A percentile compares a stretch with the other conserved stretches of the same genome.
These are phyloP conservation scores for Buddleja alternifolia DNA, from an alignment of 257 asterid genomes.

Conservation along the genomic window DNA sequence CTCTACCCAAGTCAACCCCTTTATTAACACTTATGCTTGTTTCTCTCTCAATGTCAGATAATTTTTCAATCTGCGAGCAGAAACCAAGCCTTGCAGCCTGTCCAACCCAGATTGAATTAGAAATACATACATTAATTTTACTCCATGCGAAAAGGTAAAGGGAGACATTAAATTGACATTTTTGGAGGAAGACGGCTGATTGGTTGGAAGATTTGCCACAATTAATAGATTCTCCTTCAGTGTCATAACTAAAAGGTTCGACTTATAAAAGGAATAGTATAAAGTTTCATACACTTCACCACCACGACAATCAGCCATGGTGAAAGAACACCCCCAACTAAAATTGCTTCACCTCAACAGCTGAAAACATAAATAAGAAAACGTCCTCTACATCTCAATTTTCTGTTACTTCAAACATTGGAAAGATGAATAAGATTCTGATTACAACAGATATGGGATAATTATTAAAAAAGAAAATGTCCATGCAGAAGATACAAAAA, in stretches of 20 bases:
- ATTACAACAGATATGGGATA: neutral
- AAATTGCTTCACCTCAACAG: slow-evolving; percentile 13
- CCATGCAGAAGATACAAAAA: neutral
- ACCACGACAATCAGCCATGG: slow-evolving; percentile 2
- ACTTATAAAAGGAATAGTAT: neutral
- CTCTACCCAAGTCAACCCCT: slow-evolving; percentile 65
- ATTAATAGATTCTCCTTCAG: neutral
- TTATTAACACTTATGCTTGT: slow-evolving; percentile 67
- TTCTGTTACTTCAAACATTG: neutral
- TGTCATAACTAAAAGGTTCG: slow-evolving; percentile 1
- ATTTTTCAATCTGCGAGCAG: slow-evolving; percentile 53
- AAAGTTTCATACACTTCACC: neutral
- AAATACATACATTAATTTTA: slow-evolving; percentile 3
- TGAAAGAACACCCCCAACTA: slow-evolving; percentile 8
- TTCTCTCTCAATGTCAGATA: slow-evolving; percentile 63
- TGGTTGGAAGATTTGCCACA: neutral
- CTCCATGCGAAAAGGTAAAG: slow-evolving; percentile 20
- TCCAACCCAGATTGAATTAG: slow-evolving; percentile 25
- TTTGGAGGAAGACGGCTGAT: slow-evolving; percentile 12
- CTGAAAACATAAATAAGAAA: neutral
- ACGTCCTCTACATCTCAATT: slow-evolving; percentile 1
- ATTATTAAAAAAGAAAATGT: neutral
- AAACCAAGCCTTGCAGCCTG: slow-evolving; percentile 77
- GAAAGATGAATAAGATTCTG: neutral
- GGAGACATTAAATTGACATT: neutral